phyloP scores from a whole-genome alignment of 2,329 filamentous ascomycete species.

The Alternaria ethzedia region DNA sequence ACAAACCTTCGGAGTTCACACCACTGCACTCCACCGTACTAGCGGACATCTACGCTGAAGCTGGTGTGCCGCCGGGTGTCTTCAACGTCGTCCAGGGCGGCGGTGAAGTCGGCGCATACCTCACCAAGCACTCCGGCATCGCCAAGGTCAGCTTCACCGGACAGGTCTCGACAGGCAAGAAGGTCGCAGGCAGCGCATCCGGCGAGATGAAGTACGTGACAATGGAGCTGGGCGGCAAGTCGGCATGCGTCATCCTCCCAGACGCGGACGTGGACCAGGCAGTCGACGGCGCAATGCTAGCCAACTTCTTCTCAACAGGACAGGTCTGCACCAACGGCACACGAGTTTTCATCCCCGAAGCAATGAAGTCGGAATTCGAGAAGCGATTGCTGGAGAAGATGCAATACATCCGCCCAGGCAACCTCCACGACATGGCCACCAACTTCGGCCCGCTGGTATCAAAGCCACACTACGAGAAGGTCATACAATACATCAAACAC shows the following conservation, averaged over 20 bases:
- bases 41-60: constrained; percentile 77
- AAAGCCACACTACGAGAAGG: constrained; percentile 76
- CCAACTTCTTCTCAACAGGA: constrained; percentile 89
- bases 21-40: constrained; percentile 80
- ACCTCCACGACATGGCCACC: constrained; percentile 72
- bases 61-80: constrained; percentile 79
- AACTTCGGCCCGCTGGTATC: constrained; percentile 88
- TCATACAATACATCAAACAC: constrained; percentile 75
- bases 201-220: constrained; percentile 88
- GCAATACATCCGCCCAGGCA: constrained; percentile 71
- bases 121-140: constrained; percentile 74
- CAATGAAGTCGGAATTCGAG: constrained; percentile 73
- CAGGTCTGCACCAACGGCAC: constrained; percentile 95
- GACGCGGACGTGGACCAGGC: constrained; percentile 80
- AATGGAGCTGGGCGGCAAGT: constrained; percentile 91
- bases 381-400: constrained; percentile 73
- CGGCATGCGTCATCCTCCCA: constrained; percentile 77
- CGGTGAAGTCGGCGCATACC: constrained; percentile 76
- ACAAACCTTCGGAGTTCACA: constrained; percentile 88
- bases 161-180: constrained; percentile 81
- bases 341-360: constrained; percentile 77
- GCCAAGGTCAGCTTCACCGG: constrained; percentile 91
- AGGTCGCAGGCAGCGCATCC: constrained; percentile 77
- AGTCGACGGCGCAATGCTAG: constrained; percentile 91
- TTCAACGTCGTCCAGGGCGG: constrained; percentile 88